These are phyloP conservation scores for Syncephalastrum racemosum DNA, from an alignment of 371 early-diverging fungal species.

Conservation along the genomic window DNA sequence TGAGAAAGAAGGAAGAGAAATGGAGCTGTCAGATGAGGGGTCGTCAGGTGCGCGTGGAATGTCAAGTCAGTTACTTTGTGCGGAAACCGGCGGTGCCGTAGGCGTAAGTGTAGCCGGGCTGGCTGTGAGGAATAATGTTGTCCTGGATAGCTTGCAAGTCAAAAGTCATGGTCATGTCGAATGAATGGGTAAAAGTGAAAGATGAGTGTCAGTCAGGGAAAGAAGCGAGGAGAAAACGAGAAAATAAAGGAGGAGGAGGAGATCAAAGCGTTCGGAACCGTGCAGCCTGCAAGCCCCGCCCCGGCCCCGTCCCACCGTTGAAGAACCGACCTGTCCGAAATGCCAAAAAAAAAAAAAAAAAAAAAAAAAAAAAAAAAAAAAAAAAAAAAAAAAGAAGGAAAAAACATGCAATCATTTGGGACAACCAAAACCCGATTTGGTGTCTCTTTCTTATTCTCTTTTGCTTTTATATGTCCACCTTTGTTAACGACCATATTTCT, in stretches of 20 bases:
- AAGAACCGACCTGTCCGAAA: no score
- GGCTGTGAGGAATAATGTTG: constrained; percentile 36
- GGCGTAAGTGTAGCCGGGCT: constrained; percentile 51
- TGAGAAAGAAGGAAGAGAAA: not conserved
- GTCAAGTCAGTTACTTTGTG: constrained; percentile 60
- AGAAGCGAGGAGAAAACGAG: constrained; percentile 2
- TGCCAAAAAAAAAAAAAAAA: no score
- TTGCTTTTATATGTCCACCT: constrained; percentile 11
- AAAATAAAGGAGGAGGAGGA: no score
- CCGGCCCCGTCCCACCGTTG: no score
- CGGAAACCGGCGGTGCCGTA: constrained; percentile 99
- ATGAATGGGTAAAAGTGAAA: constrained; percentile 6
- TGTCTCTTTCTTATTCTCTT: no score
- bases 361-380: no score
- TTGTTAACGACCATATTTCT: constrained; percentile 23
- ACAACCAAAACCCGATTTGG: no score
- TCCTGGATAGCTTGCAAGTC: constrained; percentile 30
- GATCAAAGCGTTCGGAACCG: no score
- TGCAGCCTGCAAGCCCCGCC: no score
- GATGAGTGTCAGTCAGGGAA: constrained; percentile 3
- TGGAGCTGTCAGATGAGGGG: constrained; percentile 5
- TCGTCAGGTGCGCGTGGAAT: not conserved
- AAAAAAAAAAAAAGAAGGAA: no score
- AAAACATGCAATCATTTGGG: no score
- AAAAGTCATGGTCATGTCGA: constrained; percentile 26